Evolutionary conservation across 2,329 filamentous ascomycete species (phyloP), one percentile per base, ranked within the genome.

Genomic region (Golovinomyces cichoracearum): DNA sequence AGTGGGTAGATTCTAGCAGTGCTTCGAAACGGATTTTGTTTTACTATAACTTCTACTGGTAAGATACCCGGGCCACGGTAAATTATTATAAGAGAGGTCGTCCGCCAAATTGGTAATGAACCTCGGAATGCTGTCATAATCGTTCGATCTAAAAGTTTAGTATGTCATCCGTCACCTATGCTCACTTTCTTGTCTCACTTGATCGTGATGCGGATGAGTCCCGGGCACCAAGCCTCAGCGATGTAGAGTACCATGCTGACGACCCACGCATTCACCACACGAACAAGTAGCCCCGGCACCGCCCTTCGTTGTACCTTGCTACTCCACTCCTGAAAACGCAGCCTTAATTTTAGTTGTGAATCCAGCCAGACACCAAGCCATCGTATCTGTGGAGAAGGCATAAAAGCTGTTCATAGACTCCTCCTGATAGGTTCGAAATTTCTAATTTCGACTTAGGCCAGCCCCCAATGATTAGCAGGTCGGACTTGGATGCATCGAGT

Each of bases 261-360:
- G 4, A 42, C 22, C 9, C 40, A 42, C 19, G 40, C 40, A 4
- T 42, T 42, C 7, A 17, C 40, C 22, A 2, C 40, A 22, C 17
- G 40, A 22, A 42, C n/a, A 5, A 42, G 22, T 17, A 21, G 40
- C 23, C 40, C 22, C 7, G 40, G 7, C 5, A 21, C 22, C 13
- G 40, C 40, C 40, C n/a, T n/a, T 42, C 40, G 17, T 21, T 42
- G 40, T 25, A 42, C 40, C 40, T 42, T 42, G 10, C 40, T 42
- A 25, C 17, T 7, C 17, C 40, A 42, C 17, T 25, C 40, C 40
- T 42, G 22, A 23, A 42, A 10, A n/a, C 23, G 13, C 40, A 22
- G 7, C n/a, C 12, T 42, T 5, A 23, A 42, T 42, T 7, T 42
- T 42, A 42, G 40, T 25, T 42, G 40, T 25, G 22, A 22, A 21